phyloP scores from a whole-genome alignment of 768 basidiomycete species.

The Mycena chlorophos region DNA sequence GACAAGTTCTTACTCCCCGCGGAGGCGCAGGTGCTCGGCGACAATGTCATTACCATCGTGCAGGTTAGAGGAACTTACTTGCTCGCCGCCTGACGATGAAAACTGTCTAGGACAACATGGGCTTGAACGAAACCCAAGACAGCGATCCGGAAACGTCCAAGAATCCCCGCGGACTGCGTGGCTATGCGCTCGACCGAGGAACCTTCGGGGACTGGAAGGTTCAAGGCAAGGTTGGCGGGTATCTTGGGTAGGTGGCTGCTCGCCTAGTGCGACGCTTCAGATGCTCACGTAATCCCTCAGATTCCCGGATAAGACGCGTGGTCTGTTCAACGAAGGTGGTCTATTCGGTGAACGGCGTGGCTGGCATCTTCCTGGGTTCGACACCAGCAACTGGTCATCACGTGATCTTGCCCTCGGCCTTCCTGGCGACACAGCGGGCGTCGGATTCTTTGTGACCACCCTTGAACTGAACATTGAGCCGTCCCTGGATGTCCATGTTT shows the following conservation, averaged over 20 bases:
- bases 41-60: conserved; percentile 78
- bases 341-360: conserved; percentile 68
- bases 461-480: conserved; percentile 62
- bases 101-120: conserved; percentile 71
- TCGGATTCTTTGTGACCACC: conserved; percentile 80
- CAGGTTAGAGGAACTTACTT: conserved; percentile 46
- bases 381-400: conserved; percentile 57
- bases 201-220: conserved; percentile 67
- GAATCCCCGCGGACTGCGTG: conserved; percentile 76
- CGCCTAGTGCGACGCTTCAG: background rate
- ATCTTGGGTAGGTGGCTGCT: conserved; percentile 48
- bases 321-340: conserved; percentile 73
- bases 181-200: conserved; percentile 68
- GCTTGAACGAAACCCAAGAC: conserved; percentile 60
- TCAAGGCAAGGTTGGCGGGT: conserved; percentile 76
- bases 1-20: conserved; percentile 63
- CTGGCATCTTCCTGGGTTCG: conserved; percentile 75
- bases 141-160: conserved; percentile 57
- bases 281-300: conserved; percentile 38
- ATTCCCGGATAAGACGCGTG: conserved; percentile 71
- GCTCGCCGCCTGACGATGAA: background rate
- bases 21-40: conserved; percentile 51
- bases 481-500: conserved; percentile 66
- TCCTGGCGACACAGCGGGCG: conserved; percentile 57
- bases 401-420: conserved; percentile 62